Base-by-base conservation (phyloP, 257 asterid genomes). In the Petunia axillaris region DNA sequence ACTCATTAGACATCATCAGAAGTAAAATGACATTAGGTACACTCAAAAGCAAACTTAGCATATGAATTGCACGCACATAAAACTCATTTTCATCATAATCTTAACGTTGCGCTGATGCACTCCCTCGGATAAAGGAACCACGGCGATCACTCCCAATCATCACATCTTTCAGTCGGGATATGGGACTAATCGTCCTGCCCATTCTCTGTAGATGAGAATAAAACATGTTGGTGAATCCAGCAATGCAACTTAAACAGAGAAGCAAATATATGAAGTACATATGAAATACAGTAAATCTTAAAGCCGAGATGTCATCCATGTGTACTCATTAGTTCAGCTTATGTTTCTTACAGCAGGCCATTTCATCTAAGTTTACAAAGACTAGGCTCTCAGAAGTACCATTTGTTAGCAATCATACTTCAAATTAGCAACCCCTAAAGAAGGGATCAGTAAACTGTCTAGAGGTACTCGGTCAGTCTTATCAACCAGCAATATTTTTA, bases 131-230 rank as follows among this genome's bases (percentile, higher is more conserved):
- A 71, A 83, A 68, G 62, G 89, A 84, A 80, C 78, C 76, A 81
- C 78, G 81, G 15, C 48, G 85, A 48, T 68, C 85, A 41, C 86
- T 78, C 35, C 81, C 81, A 55, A 82, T 79, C n/a, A 75, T 16
- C 54, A 79, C 85, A 39, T 83, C 85, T 65, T 85, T 87, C 37
- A 87, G 76, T 64, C 80, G 86, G 25, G 88, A 79, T 66, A 87
- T 59, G 58, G 92, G 91, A 82, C 82, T 66, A 75, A 65, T 65
- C 50, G 83, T 81, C 88, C 85, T 82, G 57, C 81, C 73, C 55
- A 85, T 79, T 54, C 81, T 85, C 92, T 84, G 88, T 81, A 54
- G 5, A 65, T 48, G 52, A 37, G 40, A 43, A 15, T 65, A 74
- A 71, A 50, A 50, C 77, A 71, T 46, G 41, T 48, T 5, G 35